Percentiles rank a stretch among this genome's conserved stretches.
These are phyloP conservation scores for Aspergillus hancockii DNA, from an alignment of 495 filamentous ascomycete genomes.

Conservation along the genomic window DNA sequence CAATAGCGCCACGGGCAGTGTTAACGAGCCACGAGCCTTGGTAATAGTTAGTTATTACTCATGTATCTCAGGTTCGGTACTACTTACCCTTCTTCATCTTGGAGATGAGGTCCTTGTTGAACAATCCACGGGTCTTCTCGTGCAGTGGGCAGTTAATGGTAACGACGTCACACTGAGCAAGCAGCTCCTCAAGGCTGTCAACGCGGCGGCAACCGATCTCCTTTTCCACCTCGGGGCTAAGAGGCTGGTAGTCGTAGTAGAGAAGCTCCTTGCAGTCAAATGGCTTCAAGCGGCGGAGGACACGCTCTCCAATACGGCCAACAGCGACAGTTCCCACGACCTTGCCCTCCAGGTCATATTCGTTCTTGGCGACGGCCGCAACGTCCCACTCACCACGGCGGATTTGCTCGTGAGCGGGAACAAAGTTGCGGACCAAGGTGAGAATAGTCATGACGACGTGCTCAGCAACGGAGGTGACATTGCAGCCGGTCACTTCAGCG, in stretches of 20 bases:
- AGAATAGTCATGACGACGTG: constrained; percentile 99
- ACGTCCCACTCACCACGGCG: constrained; percentile 90
- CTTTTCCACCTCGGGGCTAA: constrained; percentile 81
- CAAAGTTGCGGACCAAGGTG: constrained; percentile 93
- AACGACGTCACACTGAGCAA: constrained; percentile 94
- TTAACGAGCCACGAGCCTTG: constrained; percentile 92
- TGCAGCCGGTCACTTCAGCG: constrained; percentile 93
- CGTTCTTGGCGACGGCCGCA: constrained; percentile 92
- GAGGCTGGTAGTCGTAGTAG: constrained; percentile 99
- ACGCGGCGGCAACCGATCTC: constrained; percentile 96
- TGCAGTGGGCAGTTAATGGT: constrained; percentile 99
- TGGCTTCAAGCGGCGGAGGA: constrained; percentile 87
- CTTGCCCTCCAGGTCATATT: constrained; percentile 96
- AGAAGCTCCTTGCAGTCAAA: constrained; percentile 99
- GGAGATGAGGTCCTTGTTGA: constrained; percentile 98
- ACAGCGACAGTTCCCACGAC: constrained; percentile 97
- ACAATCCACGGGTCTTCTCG: constrained; percentile 92
- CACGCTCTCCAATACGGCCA: constrained; percentile 97
- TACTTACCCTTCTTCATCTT: constrained; percentile 95
- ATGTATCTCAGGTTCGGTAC: neutral
- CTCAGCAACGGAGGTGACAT: constrained; percentile 87
- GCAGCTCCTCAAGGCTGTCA: constrained; percentile 86
- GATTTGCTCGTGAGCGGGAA: constrained; percentile 95
- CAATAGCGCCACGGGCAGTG: constrained; percentile 97
- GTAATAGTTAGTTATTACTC: constrained; percentile 14